Percentiles rank a stretch among this genome's conserved stretches.
phyloP scores from a whole-genome alignment of 352 stramenopile species.

The Halophytophthora batemanensis region DNA sequence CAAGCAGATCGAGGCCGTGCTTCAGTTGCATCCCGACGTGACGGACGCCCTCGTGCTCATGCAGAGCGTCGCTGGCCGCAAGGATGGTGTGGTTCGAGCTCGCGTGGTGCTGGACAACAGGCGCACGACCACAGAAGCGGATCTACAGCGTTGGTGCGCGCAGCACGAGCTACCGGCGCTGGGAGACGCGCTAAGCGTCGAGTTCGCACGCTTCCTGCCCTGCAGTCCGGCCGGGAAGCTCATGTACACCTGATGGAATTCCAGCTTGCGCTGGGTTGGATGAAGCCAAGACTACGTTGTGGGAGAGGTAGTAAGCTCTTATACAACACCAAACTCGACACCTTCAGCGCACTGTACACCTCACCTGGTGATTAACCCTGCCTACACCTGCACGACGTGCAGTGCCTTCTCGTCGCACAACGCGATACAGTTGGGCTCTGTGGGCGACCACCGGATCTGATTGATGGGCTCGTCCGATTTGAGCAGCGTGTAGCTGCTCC shows the following conservation, averaged over 20 bases:
- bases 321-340: too few species aligned
- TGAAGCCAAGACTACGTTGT: not conserved
- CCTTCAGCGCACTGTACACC: too few species aligned
- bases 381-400: conserved; percentile 90
- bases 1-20: conserved; percentile 36
- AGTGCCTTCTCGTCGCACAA: conserved; percentile 94
- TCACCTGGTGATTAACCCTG: not conserved
- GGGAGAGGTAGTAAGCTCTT: not conserved
- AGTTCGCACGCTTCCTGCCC: conserved; percentile 60
- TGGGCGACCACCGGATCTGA: conserved; percentile 90
- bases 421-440: conserved; percentile 94
- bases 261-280: not conserved
- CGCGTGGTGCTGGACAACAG: conserved; percentile 34
- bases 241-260: conserved; percentile 57
- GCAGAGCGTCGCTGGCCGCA: conserved; percentile 18
- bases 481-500: conserved; percentile 51
- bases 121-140: conserved; percentile 15
- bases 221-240: conserved; percentile 85
- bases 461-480: conserved; percentile 72
- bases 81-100: conserved; percentile 24
- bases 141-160: conserved; percentile 38
- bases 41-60: conserved; percentile 54
- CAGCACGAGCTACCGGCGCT: conserved; percentile 33
- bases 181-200: conserved; percentile 35
- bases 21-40: conserved; percentile 39